phyloP scores from a whole-genome alignment of 148 eudicot genomes.

The Nyssa sinensis region DNA sequence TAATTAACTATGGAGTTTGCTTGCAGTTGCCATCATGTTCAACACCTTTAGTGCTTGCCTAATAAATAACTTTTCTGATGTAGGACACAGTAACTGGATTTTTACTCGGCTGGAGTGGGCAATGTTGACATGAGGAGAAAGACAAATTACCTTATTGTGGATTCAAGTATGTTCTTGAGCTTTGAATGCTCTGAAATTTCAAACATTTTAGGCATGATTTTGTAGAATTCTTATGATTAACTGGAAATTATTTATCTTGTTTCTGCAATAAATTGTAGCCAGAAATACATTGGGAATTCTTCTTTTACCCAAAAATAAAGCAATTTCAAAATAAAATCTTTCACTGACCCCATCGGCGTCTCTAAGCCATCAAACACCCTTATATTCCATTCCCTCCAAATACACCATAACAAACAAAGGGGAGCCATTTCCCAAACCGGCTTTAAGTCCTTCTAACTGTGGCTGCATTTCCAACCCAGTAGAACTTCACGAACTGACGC shows the following conservation, averaged over 20 bases:
- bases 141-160: slow-evolving; percentile 94
- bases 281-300: too few species aligned
- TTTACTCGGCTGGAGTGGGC: slow-evolving; percentile 93
- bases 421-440: too few species aligned
- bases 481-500: too few species aligned
- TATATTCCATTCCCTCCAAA: too few species aligned
- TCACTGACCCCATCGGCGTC: too few species aligned
- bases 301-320: too few species aligned
- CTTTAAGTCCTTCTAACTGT: too few species aligned
- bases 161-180: slow-evolving; percentile 63
- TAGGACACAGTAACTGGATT: slow-evolving; percentile 96
- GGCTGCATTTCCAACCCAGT: too few species aligned
- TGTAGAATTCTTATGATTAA: background rate
- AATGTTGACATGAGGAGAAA: slow-evolving; percentile 94
- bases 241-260: background rate
- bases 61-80: slow-evolving; percentile 21
- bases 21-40: background rate
- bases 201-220: background rate
- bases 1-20: too few species aligned
- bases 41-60: background rate
- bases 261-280: background rate
- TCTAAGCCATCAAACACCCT: too few species aligned
- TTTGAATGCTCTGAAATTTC: background rate
- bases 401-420: too few species aligned
- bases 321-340: too few species aligned